A percentile compares a stretch with the other conserved stretches of the same genome.
phyloP scores from a whole-genome alignment of 2,329 filamentous ascomycete genomes.

The Pleomassaria siparia region DNA sequence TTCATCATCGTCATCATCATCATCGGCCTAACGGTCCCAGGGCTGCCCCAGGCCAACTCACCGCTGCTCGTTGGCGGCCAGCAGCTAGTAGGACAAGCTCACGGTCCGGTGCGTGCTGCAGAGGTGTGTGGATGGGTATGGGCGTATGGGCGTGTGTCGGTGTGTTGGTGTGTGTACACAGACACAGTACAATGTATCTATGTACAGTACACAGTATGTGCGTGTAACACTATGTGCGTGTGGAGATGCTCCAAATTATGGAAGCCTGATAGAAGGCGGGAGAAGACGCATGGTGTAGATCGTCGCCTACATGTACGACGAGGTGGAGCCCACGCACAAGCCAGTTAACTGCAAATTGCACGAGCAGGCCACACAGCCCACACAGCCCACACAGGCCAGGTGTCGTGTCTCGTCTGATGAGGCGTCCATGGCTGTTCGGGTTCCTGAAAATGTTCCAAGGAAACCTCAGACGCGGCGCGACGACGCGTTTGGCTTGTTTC shows the following conservation, averaged over 20 bases:
- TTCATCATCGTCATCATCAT: no score
- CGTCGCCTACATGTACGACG: conserved; percentile 19
- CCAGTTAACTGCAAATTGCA: conserved; percentile 32
- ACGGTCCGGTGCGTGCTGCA: no score
- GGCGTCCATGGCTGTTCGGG: conserved; percentile 24
- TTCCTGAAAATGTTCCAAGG: conserved; percentile 25
- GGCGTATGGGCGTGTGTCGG: no score
- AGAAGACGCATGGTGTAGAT: conserved; percentile 37
- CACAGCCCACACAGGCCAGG: no score
- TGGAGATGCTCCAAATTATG: conserved; percentile 25
- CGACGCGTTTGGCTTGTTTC: conserved; percentile 22
- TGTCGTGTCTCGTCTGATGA: no score
- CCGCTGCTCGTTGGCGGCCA: not conserved
- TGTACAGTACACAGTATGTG: no score
- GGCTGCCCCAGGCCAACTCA: conserved; percentile 7
- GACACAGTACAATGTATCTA: no score
- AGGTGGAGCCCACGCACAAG: conserved; percentile 18
- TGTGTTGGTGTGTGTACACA: no score
- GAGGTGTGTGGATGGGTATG: no score
- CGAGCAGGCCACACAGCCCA: no score
- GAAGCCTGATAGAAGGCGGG: conserved; percentile 43
- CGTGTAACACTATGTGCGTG: no score
- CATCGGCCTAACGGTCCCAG: conserved; percentile 16
- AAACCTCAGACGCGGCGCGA: conserved; percentile 22
- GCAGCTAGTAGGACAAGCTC: no score